phyloP scores from a whole-genome alignment of 352 stramenopile species.

The Lagenidium sp. region DNA sequence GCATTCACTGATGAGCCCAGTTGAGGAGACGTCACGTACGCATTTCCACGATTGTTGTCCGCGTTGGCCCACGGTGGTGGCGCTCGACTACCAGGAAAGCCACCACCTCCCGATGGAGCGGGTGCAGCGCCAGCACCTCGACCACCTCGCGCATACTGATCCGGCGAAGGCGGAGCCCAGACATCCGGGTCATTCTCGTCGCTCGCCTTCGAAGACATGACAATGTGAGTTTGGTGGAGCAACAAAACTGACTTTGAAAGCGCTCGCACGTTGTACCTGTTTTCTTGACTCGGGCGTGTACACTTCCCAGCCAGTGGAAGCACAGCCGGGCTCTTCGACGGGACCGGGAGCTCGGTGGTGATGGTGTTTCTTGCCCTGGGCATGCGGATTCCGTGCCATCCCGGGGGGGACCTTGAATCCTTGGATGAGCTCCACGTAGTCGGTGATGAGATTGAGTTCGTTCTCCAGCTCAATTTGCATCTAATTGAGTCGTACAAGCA shows the following conservation, averaged over 20 bases:
- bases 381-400: constrained; percentile 3
- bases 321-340: constrained; percentile 13
- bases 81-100: constrained; percentile 11
- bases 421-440: constrained; percentile 71
- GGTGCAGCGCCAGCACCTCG: constrained; percentile 1
- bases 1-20: not conserved
- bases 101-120: constrained; percentile 4
- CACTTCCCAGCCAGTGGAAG: constrained; percentile 43
- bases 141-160: constrained; percentile 21
- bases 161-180: constrained; percentile 60
- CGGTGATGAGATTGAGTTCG: constrained; percentile 61
- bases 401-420: constrained; percentile 46
- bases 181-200: constrained; percentile 50
- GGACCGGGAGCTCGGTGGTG: constrained; percentile 8
- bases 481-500: too few relatives aligned
- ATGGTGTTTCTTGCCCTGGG: constrained; percentile 10
- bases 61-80: constrained; percentile 48
- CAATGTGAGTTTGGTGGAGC: too few relatives aligned
- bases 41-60: constrained; percentile 19
- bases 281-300: constrained; percentile 26
- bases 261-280: constrained; percentile 12
- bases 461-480: constrained; percentile 81
- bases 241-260: too few relatives aligned
- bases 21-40: constrained; percentile 10
- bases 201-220: too few relatives aligned